phyloP scores from a whole-genome alignment of 805 yeast genomes.

The Scheffersomyces lignosus region DNA sequence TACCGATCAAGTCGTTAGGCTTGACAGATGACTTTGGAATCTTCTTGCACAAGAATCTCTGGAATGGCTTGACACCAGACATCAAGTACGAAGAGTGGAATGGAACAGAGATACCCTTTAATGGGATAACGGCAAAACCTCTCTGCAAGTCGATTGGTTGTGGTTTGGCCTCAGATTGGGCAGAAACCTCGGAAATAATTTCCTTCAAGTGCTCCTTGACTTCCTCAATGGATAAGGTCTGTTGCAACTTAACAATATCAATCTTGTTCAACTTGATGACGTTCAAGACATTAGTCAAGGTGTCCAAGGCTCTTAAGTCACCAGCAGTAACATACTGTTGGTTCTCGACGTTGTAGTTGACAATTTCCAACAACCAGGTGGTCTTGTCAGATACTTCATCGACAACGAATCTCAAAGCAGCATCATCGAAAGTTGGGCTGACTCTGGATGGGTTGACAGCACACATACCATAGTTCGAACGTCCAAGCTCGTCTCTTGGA shows the following conservation, averaged over 20 bases:
- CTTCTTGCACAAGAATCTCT: slow-evolving; percentile 94
- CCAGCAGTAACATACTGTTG: slow-evolving; percentile 99
- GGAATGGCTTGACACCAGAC: slow-evolving; percentile 99
- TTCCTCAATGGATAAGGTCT: slow-evolving; percentile 78
- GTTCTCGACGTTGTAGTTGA: slow-evolving; percentile 96
- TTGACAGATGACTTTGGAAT: slow-evolving; percentile 92
- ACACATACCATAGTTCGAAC: slow-evolving; percentile 99
- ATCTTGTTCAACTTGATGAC: slow-evolving; percentile 92
- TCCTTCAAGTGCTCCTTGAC: slow-evolving; percentile 86
- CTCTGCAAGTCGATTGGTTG: slow-evolving; percentile 97
- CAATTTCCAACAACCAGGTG: slow-evolving; percentile 94
- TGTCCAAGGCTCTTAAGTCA: slow-evolving; percentile 92
- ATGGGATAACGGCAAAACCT: slow-evolving; percentile 97
- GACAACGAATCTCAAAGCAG: slow-evolving; percentile 92
- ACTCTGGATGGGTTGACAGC: slow-evolving; percentile 97
- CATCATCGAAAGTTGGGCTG: slow-evolving; percentile 82
- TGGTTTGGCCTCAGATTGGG: slow-evolving; percentile 79
- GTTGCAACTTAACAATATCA: slow-evolving; percentile 85
- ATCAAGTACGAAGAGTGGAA: slow-evolving; percentile 99
- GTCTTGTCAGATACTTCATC: slow-evolving; percentile 83
- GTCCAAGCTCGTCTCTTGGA: slow-evolving; percentile 91
- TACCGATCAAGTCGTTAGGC: slow-evolving; percentile 89
- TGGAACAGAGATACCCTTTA: slow-evolving; percentile 98
- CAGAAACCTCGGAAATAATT: slow-evolving; percentile 82
- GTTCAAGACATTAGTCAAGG: slow-evolving; percentile 89